Percentiles rank a stretch among this genome's conserved stretches.
These are phyloP conservation scores for Jackrogersella minutella DNA, from an alignment of 495 filamentous ascomycete genomes.

Conservation along the genomic window DNA sequence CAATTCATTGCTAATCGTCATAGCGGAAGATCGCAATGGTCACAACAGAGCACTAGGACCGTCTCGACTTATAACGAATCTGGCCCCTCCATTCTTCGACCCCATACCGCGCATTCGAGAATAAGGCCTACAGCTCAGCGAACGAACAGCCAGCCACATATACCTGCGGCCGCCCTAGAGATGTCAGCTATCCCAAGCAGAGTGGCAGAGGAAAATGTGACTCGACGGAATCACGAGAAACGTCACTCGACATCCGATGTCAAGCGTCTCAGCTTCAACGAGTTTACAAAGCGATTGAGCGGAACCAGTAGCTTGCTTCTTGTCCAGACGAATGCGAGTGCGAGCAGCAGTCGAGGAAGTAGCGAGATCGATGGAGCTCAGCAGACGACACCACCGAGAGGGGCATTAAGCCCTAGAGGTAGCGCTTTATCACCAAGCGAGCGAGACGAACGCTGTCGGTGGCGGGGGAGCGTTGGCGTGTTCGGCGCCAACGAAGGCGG, in stretches of 20 bases:
- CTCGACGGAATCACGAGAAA: slow-evolving; percentile 48
- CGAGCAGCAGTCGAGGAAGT: slow-evolving; percentile 57
- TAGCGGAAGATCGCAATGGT: slow-evolving; percentile 24
- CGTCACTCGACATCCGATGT: slow-evolving; percentile 55
- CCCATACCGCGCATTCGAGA: slow-evolving; percentile 56
- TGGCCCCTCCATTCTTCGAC: slow-evolving; percentile 43
- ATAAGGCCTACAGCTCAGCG: slow-evolving; percentile 51
- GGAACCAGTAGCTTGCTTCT: slow-evolving; percentile 62
- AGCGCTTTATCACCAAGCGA: slow-evolving; percentile 35
- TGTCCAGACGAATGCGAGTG: slow-evolving; percentile 60
- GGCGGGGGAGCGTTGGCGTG: slow-evolving; percentile 46
- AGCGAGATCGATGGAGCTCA: slow-evolving; percentile 48
- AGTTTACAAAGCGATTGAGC: slow-evolving; percentile 62
- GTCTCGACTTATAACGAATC: slow-evolving; percentile 23
- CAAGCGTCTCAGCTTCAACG: slow-evolving; percentile 61
- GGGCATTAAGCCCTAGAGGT: slow-evolving; percentile 32
- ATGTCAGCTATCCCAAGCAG: slow-evolving; percentile 28
- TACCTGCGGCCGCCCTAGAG: slow-evolving; percentile 40
- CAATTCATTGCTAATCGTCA: slow-evolving; percentile 58
- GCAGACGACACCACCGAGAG: slow-evolving; percentile 40
- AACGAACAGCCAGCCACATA: slow-evolving; percentile 55
- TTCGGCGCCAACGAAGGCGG: slow-evolving; percentile 43
- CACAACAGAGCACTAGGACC: slow-evolving; percentile 13
- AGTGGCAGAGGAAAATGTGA: slow-evolving; percentile 20
- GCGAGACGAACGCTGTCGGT: slow-evolving; percentile 44